Base-by-base conservation (phyloP, 192 early-diverging fungal genomes). In the Ambispora gerdemannii region DNA sequence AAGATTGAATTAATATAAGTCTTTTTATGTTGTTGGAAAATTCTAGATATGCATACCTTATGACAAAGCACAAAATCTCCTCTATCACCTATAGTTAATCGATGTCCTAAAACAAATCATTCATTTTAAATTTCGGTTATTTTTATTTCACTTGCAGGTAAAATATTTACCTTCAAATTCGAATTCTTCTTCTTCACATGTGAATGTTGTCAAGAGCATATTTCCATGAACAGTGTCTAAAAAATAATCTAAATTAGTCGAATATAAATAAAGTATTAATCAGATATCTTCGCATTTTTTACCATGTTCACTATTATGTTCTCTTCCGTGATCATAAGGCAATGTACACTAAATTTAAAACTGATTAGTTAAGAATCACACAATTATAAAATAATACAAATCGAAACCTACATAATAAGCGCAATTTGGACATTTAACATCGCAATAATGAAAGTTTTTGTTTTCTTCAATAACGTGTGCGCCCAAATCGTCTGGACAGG, bases 1-100 rank as follows among this genome's bases (percentile, higher is more conserved):
- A 6, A 43, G 38, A 52, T 27, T 50, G 30, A 36, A 15, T 50
- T 19, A 1, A 3, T 2, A 52, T 28, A 4, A 32, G 1, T 22
- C 3, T 20, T 34, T 27, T 24, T 28, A 25, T 3, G n/a, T 3
- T 19, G 15, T 35, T 38, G 2, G 2, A 49, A 47, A n/a, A 66
- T 66, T 66, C 17, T 47, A 13, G 15, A 34, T 3, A 15, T 35
- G n/a, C 70, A 20, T 32, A 71, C 70, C 33, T 31, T 49, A 3
- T 71, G 36, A 22, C 70, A 71, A 27, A 71, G 60, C 6, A 71
- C 56, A 63, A 63, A 59, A 27, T 36, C 49, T 15, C 70, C 70
- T 22, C 61, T 35, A 50, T 71, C 70, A 28, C 70, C 70, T 17
- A 63, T 19, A 38, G 13, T 71, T 22, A 62, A 59, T 8, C 43